Evolutionary conservation across 495 filamentous ascomycete genomes (phyloP).

Genomic region (Hypomontagnella monticulosa): DNA sequence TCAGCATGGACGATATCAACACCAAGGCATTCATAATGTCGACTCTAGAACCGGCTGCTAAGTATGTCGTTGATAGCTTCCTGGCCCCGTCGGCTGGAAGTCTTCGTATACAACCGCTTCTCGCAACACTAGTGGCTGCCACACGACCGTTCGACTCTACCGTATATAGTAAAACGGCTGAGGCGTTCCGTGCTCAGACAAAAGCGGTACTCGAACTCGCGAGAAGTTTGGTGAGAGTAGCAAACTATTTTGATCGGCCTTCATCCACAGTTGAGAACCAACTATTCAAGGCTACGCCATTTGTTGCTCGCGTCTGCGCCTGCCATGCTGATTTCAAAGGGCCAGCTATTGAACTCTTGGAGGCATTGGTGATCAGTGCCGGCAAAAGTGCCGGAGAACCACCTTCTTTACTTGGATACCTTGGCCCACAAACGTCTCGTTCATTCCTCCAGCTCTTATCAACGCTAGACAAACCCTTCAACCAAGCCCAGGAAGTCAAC

Average conservation of each 20-base stretch:
- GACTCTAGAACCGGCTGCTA: constrained; percentile 70
- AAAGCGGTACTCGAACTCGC: constrained; percentile 71
- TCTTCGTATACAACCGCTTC: constrained; percentile 78
- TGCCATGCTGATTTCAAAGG: constrained; percentile 71
- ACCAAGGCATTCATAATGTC: constrained; percentile 67
- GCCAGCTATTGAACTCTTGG: constrained; percentile 73
- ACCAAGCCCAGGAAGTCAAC: constrained; percentile 66
- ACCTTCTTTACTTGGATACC: constrained; percentile 86
- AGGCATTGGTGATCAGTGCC: constrained; percentile 75
- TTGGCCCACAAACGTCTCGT: constrained; percentile 82
- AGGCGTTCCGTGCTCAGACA: constrained; percentile 69
- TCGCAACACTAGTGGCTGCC: constrained; percentile 74
- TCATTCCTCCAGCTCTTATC: constrained; percentile 83
- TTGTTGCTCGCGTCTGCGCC: constrained; percentile 81
- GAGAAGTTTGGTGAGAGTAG: constrained; percentile 72
- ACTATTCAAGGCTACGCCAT: constrained; percentile 78
- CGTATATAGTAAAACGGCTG: constrained; percentile 66
- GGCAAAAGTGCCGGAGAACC: constrained; percentile 73
- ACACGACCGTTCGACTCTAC: constrained; percentile 70
- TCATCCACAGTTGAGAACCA: constrained; percentile 75
- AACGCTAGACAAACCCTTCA: constrained; percentile 78
- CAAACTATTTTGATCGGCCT: constrained; percentile 68
- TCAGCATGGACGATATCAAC: constrained; percentile 73
- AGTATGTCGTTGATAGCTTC: constrained; percentile 79
- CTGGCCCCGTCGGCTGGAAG: constrained; percentile 73